phyloP scores from a whole-genome alignment of 164 flowering plant species.

The Aristolochia californica region DNA sequence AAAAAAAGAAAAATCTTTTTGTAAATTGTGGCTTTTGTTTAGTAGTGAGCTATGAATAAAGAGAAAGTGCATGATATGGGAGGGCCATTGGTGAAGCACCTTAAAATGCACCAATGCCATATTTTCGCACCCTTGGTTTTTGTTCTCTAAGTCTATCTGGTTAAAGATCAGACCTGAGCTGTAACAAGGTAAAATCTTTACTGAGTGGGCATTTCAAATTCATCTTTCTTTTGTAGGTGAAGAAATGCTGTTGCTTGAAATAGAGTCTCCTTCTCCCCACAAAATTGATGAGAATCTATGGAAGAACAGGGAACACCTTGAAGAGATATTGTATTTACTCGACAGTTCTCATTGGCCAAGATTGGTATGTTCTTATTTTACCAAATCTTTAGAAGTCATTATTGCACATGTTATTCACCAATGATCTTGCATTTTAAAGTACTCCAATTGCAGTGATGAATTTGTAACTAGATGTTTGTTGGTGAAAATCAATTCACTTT shows the following conservation, averaged over 20 bases:
- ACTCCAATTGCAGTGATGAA: no score
- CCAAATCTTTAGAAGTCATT: neutral
- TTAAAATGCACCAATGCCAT: no score
- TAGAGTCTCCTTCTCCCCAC: slow-evolving; percentile 52
- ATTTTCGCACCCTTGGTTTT: neutral
- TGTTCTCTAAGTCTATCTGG: neutral
- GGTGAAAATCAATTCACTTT: no score
- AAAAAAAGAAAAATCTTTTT: no score
- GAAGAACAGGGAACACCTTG: slow-evolving; percentile 92
- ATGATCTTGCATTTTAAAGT: no score
- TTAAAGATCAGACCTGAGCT: neutral
- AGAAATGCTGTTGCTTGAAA: slow-evolving; percentile 34
- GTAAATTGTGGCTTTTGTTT: no score
- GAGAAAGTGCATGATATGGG: no score
- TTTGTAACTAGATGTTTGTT: no score
- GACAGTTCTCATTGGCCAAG: slow-evolving; percentile 61
- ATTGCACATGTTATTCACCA: no score
- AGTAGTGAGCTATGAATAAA: no score
- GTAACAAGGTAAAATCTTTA: neutral
- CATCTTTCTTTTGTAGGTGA: slow-evolving; percentile 20
- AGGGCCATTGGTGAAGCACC: no score
- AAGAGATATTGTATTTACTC: slow-evolving; percentile 65
- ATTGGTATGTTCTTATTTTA: slow-evolving; percentile 26
- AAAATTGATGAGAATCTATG: slow-evolving; percentile 96
- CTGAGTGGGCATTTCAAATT: neutral